Evolutionary conservation across 73 alveolate species (phyloP).

Genomic region (Stentor coeruleus): DNA sequence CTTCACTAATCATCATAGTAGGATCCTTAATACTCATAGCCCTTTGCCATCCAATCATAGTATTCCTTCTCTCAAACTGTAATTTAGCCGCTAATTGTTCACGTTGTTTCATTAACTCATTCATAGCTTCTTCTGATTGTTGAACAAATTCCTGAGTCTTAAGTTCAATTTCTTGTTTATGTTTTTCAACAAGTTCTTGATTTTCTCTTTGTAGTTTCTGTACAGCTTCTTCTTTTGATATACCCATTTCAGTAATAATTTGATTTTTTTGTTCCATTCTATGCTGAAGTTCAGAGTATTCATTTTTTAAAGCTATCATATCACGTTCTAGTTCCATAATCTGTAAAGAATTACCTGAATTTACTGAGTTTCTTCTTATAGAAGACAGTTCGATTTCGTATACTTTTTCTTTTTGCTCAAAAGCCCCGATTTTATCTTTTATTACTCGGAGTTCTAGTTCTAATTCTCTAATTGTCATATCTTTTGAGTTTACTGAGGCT

Average conservation of each 20-base stretch:
- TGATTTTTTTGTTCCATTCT: neutral
- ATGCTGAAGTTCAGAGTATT: neutral
- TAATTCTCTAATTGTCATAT: neutral
- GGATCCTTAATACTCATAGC: neutral
- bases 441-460: neutral
- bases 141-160: neutral
- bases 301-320: neutral
- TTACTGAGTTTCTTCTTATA: neutral
- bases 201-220: neutral
- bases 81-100: neutral
- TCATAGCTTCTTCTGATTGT: conserved; percentile 21
- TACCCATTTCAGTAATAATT: neutral
- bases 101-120: neutral
- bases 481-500: neutral
- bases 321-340: neutral
- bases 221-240: neutral
- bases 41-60: neutral
- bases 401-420: neutral
- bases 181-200: neutral
- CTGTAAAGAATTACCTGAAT: neutral
- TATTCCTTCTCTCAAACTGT: neutral
- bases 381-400: neutral
- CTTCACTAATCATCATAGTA: neutral
- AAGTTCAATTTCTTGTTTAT: neutral
- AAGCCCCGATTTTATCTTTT: neutral